Evolutionary conservation across 768 basidiomycete genomes (phyloP), one percentile per base, ranked within the genome.

Genomic region (Lentinula sp.): DNA sequence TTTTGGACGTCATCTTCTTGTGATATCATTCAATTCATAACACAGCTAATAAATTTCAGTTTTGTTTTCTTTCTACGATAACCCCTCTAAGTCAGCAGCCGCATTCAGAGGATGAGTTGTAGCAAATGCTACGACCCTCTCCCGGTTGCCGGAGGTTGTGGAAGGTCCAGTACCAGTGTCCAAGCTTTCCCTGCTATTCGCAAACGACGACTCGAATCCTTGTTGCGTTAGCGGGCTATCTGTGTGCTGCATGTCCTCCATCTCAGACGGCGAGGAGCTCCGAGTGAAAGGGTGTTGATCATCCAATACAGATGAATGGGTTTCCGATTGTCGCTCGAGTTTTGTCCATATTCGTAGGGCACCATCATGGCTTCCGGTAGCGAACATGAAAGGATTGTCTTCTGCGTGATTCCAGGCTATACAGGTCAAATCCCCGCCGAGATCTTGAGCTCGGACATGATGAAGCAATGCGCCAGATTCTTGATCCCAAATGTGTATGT

Each of bases 401-500:
- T 80, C 79, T 2, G 80, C 80, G 61, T 81, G 83, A 67, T 90
- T 93, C 89, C 91, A 93, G 13, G 88, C 88, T 43, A 92, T 82
- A 63, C 88, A 89, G 8, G 91, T 92, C 61, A 93, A 68, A 67
- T 91, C 89, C 28, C 87, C 87, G 3, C 83, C 80, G 34, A 82
- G 79, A 13, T 75, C 76, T 67, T 85, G 86, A 32, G 84, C 80
- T 13, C 81, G 84, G 65, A 93, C 79, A 63, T 85, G 81, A 63
- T 91, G 89, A 2, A 93, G 76, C 1, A 91, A 74, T 7, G 84
- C 79, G 5, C 83, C 91, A 10, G 87, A 88, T 72, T 92, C 89
- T 62, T 85, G 83, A 67, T 93, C 91, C 91, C 91, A 93, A 11
- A 93, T 89, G 67, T 90, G 87, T 13, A 93, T 86, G 66, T 91